Evolutionary conservation across 2,329 filamentous ascomycete species (phyloP).

Genomic region (Nothophoma quercina): DNA sequence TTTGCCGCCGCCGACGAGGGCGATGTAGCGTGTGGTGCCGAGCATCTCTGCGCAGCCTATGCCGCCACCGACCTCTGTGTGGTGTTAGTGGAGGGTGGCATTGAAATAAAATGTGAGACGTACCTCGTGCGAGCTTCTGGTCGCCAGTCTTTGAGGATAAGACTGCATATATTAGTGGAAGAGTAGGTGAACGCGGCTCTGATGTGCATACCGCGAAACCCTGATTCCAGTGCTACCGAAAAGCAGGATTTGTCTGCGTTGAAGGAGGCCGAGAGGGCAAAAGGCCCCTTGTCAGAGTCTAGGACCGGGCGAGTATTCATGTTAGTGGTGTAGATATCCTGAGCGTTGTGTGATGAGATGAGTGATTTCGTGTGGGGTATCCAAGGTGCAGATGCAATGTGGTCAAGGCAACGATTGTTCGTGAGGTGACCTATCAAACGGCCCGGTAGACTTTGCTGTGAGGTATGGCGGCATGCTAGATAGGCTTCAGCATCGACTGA

Average conservation of each 20-base stretch:
- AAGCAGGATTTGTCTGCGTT: constrained; percentile 88
- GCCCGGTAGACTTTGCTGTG: constrained; percentile 17
- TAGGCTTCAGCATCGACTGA: constrained; percentile 26
- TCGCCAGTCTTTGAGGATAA: constrained; percentile 44
- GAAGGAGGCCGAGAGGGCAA: constrained; percentile 83
- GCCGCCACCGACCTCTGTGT: constrained; percentile 63
- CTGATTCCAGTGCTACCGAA: constrained; percentile 83
- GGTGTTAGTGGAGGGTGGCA: constrained; percentile 23
- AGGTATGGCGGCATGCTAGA: constrained; percentile 33
- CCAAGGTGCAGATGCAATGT: constrained; percentile 12
- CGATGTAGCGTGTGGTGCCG: constrained; percentile 84
- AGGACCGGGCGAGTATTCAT: constrained; percentile 94
- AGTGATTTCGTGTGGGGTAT: constrained; percentile 20
- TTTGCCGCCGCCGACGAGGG: constrained; percentile 86
- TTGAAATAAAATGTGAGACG: neutral
- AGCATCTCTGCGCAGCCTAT: constrained; percentile 87
- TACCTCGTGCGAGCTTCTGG: constrained; percentile 42
- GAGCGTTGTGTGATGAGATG: neutral
- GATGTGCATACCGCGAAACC: constrained; percentile 79
- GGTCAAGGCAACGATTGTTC: constrained; percentile 11
- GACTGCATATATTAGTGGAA: constrained; percentile 33
- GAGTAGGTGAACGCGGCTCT: neutral
- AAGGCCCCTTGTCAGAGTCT: constrained; percentile 75
- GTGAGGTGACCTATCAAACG: constrained; percentile 24
- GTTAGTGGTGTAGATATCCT: constrained; percentile 15